Conservation (phyloP, 495 filamentous ascomycete species). For the Xylaria longipes region DNA sequence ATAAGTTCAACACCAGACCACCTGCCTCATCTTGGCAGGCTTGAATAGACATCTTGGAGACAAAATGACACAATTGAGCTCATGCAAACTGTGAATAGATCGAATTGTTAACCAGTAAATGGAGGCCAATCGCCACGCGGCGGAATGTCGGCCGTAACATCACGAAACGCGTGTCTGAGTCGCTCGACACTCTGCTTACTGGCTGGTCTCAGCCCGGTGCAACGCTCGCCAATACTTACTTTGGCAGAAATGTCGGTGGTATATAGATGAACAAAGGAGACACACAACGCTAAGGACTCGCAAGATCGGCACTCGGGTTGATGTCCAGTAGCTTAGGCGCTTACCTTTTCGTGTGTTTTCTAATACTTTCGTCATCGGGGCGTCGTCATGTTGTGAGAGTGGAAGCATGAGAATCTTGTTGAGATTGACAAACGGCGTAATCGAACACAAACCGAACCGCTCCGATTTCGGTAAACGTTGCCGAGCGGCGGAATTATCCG, state of each 20-base stretch:
- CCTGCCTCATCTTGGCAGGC: not conserved
- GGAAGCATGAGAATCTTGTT: not conserved
- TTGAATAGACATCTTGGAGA: not conserved
- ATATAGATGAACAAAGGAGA: not conserved
- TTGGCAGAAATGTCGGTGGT: not conserved
- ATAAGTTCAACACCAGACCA: not conserved
- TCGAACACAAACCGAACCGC: not conserved
- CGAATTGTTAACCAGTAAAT: not conserved
- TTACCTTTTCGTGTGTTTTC: not conserved
- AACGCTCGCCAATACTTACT: constrained; percentile 14
- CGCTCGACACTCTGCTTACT: not conserved
- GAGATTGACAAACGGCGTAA: not conserved
- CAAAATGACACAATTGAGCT: not conserved
- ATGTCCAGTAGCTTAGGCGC: not conserved
- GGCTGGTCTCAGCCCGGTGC: constrained; percentile 2
- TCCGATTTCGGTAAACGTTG: not conserved
- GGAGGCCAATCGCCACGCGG: not conserved
- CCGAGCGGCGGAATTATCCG: not conserved
- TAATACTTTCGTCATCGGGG: not conserved
- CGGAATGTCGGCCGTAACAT: constrained; percentile 2
- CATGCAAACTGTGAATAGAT: not conserved
- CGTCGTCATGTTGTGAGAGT: not conserved
- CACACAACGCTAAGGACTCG: not conserved
- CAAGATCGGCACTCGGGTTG: not conserved
- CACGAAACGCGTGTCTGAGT: not conserved